phyloP scores from a whole-genome alignment of 495 filamentous ascomycete species.

The Aspergillus leporis region DNA sequence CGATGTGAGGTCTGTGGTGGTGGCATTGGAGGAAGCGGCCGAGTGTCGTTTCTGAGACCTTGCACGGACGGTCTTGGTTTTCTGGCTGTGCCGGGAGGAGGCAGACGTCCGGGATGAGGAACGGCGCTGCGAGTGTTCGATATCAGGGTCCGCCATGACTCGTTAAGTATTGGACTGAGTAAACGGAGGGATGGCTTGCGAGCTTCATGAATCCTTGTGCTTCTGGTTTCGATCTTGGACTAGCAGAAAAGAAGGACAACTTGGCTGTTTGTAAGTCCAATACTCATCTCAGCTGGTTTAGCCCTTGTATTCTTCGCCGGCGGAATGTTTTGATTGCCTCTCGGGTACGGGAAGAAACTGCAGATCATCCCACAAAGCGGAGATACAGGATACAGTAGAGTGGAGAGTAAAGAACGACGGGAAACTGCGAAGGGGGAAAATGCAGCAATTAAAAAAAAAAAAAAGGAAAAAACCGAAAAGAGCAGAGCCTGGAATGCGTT shows the following conservation, averaged over 20 bases:
- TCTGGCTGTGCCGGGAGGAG: slow-evolving; percentile 45
- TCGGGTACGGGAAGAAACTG: neutral
- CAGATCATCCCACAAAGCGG: neutral
- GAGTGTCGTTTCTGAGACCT: slow-evolving; percentile 45
- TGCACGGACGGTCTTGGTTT: slow-evolving; percentile 34
- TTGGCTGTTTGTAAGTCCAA: neutral
- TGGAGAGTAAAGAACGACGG: neutral
- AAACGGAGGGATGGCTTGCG: slow-evolving; percentile 23
- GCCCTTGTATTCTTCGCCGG: neutral
- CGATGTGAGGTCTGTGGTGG: slow-evolving; percentile 64
- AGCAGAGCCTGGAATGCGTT: slow-evolving; percentile 15
- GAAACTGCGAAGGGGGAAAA: neutral
- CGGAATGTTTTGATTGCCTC: neutral
- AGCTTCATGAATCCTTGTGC: slow-evolving; percentile 46
- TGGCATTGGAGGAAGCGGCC: slow-evolving; percentile 36
- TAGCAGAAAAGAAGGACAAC: neutral
- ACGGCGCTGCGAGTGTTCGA: slow-evolving; percentile 34
- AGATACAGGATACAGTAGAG: neutral
- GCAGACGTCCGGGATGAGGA: slow-evolving; percentile 49
- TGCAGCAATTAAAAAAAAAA: neutral
- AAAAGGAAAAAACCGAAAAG: neutral
- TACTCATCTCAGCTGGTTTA: neutral
- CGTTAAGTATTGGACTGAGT: slow-evolving; percentile 33
- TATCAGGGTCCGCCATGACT: slow-evolving; percentile 48
- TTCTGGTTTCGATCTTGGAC: neutral